A percentile compares a stretch with the other conserved stretches of the same genome.
Conservation (phyloP, 1,139 yeast genomes). For the Yamadazyma conglobata region DNA sequence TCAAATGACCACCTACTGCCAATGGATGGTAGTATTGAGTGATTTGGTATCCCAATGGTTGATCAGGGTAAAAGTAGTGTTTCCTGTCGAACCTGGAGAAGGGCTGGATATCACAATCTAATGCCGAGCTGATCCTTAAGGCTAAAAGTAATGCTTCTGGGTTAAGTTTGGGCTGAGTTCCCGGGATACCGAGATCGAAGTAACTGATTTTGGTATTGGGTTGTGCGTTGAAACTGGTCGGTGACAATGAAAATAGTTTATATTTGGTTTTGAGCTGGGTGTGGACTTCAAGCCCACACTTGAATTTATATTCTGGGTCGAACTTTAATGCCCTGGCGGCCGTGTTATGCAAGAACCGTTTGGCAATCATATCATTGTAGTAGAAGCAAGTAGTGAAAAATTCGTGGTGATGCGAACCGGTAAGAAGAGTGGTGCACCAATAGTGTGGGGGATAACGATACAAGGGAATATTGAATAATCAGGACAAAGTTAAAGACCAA, state of each 20-base stretch:
- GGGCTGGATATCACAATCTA: slow-evolving; percentile 56
- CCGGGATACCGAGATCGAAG: slow-evolving; percentile 88
- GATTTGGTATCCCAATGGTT: slow-evolving; percentile 93
- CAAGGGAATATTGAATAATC: too few species aligned
- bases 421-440: too few species aligned
- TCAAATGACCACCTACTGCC: slow-evolving; percentile 62
- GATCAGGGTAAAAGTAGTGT: slow-evolving; percentile 95
- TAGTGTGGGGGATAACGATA: too few species aligned
- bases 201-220: slow-evolving; percentile 75
- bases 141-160: slow-evolving; percentile 73
- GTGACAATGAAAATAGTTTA: slow-evolving; percentile 71
- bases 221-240: slow-evolving; percentile 42
- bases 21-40: slow-evolving; percentile 86
- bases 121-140: slow-evolving; percentile 67
- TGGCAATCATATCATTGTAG: slow-evolving; percentile 8
- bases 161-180: slow-evolving; percentile 84
- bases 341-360: slow-evolving; percentile 7
- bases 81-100: slow-evolving; percentile 80
- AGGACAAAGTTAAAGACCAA: too few species aligned
- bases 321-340: slow-evolving; percentile 7
- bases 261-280: slow-evolving; percentile 74
- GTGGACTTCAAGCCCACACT: slow-evolving; percentile 91
- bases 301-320: slow-evolving; percentile 38
- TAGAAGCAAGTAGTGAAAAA: background rate
- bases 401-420: background rate